phyloP scores from a whole-genome alignment of 495 filamentous ascomycete genomes.

The Glonium stellatum region DNA sequence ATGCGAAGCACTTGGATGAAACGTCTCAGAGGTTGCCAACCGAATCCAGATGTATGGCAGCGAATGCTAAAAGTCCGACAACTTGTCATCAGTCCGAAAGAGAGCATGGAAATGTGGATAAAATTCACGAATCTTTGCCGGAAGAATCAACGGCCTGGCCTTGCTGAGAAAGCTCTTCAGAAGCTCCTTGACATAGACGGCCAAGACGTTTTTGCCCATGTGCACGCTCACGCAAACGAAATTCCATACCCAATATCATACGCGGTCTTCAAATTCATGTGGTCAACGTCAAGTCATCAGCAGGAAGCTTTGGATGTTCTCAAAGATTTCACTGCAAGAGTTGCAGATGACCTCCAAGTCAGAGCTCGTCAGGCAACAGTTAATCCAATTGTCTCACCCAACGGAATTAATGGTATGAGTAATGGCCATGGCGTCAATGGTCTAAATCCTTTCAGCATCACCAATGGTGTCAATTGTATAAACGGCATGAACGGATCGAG shows the following conservation, averaged over 20 bases:
- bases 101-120: constrained; percentile 98
- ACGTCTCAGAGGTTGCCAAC: constrained; percentile 86
- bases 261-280: constrained; percentile 89
- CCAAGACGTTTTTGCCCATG: constrained; percentile 26
- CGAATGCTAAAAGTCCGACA: constrained; percentile 92
- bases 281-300: constrained; percentile 66
- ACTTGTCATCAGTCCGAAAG: constrained; percentile 78
- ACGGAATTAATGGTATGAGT: constrained; percentile 42
- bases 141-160: constrained; percentile 85
- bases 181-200: constrained; percentile 62
- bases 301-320: constrained; percentile 65
- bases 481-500: constrained; percentile 32
- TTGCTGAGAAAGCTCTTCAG: constrained; percentile 94
- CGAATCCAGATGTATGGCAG: constrained; percentile 97
- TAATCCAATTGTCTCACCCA: constrained; percentile 39
- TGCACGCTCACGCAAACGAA: constrained; percentile 19
- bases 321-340: constrained; percentile 69
- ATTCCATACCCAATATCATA: constrained; percentile 65
- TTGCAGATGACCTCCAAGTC: constrained; percentile 64
- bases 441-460: constrained; percentile 22
- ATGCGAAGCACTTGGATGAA: constrained; percentile 94
- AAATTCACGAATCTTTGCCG: constrained; percentile 97
- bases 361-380: constrained; percentile 47
- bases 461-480: constrained; percentile 57
- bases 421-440: constrained; percentile 37